These are phyloP conservation scores for Penicillium psychrofluorescens DNA, from an alignment of 495 filamentous ascomycete species.

Conservation along the genomic window DNA sequence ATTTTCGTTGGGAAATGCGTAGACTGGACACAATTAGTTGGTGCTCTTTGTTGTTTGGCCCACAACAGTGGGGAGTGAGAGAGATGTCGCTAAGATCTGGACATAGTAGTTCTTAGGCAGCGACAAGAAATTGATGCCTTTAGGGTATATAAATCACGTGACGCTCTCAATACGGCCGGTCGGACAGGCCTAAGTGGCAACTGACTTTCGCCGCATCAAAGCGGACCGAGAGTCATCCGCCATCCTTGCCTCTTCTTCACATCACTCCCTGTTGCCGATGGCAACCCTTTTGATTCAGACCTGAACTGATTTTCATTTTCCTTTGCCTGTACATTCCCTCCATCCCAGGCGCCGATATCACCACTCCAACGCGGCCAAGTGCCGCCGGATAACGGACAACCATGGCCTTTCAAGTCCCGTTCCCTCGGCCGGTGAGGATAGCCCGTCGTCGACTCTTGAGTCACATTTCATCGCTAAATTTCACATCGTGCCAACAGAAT, in stretches of 20 bases:
- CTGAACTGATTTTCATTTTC: conserved; percentile 7
- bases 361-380: conserved; percentile 28
- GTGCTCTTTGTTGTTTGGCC: too few relatives aligned
- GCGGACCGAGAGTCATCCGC: conserved; percentile 16
- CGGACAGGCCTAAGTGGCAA: conserved; percentile 21
- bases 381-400: conserved; percentile 32
- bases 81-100: too few relatives aligned
- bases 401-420: conserved; percentile 44
- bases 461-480: conserved; percentile 7
- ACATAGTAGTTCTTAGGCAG: neutral
- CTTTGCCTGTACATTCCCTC: neutral
- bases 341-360: conserved; percentile 10
- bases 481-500: conserved; percentile 17
- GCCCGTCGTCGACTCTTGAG: neutral
- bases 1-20: neutral
- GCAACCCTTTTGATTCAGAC: conserved; percentile 10
- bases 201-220: conserved; percentile 30
- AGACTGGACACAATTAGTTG: too few relatives aligned
- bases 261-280: conserved; percentile 19
- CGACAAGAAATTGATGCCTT: neutral
- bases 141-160: conserved; percentile 10
- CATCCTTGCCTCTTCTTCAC: conserved; percentile 7
- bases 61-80: too few relatives aligned
- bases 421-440: conserved; percentile 31
- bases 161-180: conserved; percentile 10